Conservation (phyloP, 345 rosid species). For the Isatis tinctoria region DNA sequence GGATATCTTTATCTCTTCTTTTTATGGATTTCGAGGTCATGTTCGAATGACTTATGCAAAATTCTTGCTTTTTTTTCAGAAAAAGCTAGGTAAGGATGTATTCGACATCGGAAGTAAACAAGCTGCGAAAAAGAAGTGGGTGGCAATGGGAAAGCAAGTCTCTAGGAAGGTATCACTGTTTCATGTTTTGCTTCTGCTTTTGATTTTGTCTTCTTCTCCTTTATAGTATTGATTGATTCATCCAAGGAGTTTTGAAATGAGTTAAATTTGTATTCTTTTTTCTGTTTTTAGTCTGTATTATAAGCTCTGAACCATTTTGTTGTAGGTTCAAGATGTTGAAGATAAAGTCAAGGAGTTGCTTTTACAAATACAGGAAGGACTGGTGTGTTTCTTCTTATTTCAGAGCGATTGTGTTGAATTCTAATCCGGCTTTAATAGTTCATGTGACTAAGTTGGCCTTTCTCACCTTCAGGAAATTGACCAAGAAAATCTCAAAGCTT, state of each 20-base stretch:
- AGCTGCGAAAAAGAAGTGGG: constrained; percentile 87
- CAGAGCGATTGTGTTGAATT: not conserved
- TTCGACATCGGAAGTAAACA: constrained; percentile 76
- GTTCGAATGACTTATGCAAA: too few species aligned
- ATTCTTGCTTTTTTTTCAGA: constrained; percentile 39
- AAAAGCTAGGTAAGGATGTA: constrained; percentile 53
- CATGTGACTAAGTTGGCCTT: not conserved
- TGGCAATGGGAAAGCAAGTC: constrained; percentile 79
- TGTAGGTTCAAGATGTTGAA: constrained; percentile 79
- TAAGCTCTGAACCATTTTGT: not conserved
- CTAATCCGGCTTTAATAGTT: not conserved
- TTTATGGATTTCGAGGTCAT: too few species aligned
- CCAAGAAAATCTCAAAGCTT: constrained; percentile 50
- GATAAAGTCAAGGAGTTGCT: constrained; percentile 70
- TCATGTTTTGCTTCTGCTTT: not conserved
- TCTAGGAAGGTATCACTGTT: constrained; percentile 66
- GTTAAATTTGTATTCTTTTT: not conserved
- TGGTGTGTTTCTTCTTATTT: constrained; percentile 38
- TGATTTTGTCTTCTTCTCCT: not conserved
- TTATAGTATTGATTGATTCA: not conserved
- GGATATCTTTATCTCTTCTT: not conserved
- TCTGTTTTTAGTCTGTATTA: not conserved
- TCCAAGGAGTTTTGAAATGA: not conserved
- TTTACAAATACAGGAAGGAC: constrained; percentile 47
- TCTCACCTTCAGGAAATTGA: constrained; percentile 48